Evolutionary conservation across 495 filamentous ascomycete species (phyloP).

Genomic region (Terfezia claveryi): DNA sequence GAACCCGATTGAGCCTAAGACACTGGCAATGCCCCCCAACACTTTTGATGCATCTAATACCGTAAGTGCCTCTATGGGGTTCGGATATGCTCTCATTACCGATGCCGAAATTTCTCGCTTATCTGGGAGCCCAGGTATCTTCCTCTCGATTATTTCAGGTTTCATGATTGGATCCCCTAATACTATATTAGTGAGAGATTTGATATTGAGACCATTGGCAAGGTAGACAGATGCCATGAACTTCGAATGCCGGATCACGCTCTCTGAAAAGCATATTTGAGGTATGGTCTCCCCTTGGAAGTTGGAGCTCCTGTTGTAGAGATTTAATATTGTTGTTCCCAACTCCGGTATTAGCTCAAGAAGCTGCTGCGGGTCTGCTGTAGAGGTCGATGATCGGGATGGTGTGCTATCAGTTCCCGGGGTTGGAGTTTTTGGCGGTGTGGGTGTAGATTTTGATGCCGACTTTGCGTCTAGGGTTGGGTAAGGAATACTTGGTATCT

Average conservation of each 20-base stretch:
- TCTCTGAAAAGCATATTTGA: slow-evolving; percentile 59
- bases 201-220: slow-evolving; percentile 44
- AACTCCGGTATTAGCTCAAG: slow-evolving; percentile 46
- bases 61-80: slow-evolving; percentile 21
- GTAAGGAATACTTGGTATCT: slow-evolving; percentile 43
- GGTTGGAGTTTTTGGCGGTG: slow-evolving; percentile 21
- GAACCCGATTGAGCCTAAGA: slow-evolving; percentile 52
- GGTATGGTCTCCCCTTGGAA: slow-evolving; percentile 66
- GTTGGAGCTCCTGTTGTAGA: slow-evolving; percentile 53
- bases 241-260: slow-evolving; percentile 55
- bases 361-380: slow-evolving; percentile 36
- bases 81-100: slow-evolving; percentile 17
- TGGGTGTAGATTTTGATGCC: slow-evolving; percentile 20
- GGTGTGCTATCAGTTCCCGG: slow-evolving; percentile 8
- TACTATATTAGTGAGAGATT: slow-evolving; percentile 46
- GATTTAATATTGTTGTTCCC: slow-evolving; percentile 56
- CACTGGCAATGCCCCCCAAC: slow-evolving; percentile 64
- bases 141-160: slow-evolving; percentile 13
- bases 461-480: slow-evolving; percentile 29
- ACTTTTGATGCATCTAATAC: slow-evolving; percentile 27
- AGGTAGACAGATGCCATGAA: slow-evolving; percentile 48
- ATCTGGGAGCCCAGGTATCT: slow-evolving; percentile 15
- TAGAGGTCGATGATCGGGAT: slow-evolving; percentile 9
- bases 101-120: slow-evolving; percentile 20
- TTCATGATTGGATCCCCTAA: slow-evolving; percentile 27